Conservation (phyloP, 2,329 filamentous ascomycete species). For the Plenodomus tracheiphilus region DNA sequence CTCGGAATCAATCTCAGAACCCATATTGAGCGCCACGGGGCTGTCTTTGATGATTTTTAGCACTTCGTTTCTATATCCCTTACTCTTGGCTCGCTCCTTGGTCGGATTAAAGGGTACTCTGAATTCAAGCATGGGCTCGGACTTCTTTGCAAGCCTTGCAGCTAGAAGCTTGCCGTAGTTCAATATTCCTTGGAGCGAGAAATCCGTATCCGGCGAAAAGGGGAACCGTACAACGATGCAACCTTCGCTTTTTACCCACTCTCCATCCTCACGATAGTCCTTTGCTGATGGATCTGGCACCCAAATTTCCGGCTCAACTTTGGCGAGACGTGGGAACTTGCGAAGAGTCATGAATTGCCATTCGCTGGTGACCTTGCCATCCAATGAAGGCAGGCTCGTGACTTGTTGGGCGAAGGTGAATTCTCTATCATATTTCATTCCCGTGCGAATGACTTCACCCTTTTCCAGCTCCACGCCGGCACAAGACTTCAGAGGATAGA, state of each 20-base stretch:
- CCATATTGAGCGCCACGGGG: conserved; percentile 52
- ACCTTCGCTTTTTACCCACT: conserved; percentile 57
- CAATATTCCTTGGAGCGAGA: conserved; percentile 36
- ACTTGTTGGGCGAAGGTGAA: conserved; percentile 76
- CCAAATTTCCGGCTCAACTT: conserved; percentile 70
- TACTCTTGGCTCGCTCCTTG: conserved; percentile 58
- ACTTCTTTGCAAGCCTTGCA: conserved; percentile 43
- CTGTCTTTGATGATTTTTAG: conserved; percentile 68
- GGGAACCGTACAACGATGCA: conserved; percentile 72
- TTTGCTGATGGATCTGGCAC: conserved; percentile 64
- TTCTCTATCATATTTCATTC: conserved; percentile 77
- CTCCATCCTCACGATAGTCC: conserved; percentile 53
- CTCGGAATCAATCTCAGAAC: conserved; percentile 53
- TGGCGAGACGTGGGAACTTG: conserved; percentile 70
- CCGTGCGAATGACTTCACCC: conserved; percentile 66
- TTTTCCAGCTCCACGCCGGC: conserved; percentile 71
- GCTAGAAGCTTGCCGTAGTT: conserved; percentile 38
- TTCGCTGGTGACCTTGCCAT: conserved; percentile 45
- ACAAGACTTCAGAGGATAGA: conserved; percentile 86
- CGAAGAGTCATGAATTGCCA: conserved; percentile 76
- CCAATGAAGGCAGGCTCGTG: conserved; percentile 47
- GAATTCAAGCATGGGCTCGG: conserved; percentile 65
- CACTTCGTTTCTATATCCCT: conserved; percentile 62
- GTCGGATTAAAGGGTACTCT: conserved; percentile 68
- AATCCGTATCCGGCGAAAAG: conserved; percentile 43